phyloP scores from a whole-genome alignment of 1,284 basidiomycete genomes.

The Microbotryum saponariae region DNA sequence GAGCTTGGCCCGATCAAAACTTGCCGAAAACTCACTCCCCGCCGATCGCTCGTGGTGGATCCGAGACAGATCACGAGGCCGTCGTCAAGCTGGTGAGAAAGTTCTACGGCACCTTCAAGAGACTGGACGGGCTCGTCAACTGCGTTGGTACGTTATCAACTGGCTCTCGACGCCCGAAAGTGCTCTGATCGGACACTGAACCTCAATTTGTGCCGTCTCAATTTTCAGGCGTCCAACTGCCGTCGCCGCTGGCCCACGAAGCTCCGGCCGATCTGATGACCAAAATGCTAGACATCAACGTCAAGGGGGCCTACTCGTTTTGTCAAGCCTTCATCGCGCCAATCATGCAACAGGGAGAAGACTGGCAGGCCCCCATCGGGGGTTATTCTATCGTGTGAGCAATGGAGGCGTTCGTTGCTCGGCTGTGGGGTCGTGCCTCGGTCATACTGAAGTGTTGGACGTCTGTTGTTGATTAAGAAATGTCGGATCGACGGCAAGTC shows the following conservation, averaged over 20 bases:
- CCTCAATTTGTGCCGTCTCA: not conserved
- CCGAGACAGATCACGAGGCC: conserved; percentile 10
- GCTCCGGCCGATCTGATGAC: conserved; percentile 6
- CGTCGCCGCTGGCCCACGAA: not conserved
- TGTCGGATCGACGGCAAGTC: conserved; percentile 19
- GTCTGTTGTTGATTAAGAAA: conserved; percentile 5
- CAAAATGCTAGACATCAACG: conserved; percentile 21
- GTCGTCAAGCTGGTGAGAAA: conserved; percentile 26
- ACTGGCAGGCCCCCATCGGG: conserved; percentile 2
- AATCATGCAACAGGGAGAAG: not conserved
- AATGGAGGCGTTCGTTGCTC: not conserved
- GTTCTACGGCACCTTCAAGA: conserved; percentile 23
- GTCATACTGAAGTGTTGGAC: not conserved
- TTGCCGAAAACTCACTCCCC: not conserved
- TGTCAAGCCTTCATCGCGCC: conserved; percentile 17
- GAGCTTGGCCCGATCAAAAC: not conserved
- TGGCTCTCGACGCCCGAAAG: not conserved
- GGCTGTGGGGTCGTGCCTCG: not conserved
- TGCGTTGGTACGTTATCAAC: conserved; percentile 14
- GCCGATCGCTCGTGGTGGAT: not conserved
- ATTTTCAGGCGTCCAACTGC: conserved; percentile 18
- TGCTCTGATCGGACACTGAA: no score
- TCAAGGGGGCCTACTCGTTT: conserved; percentile 17
- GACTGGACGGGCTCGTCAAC: conserved; percentile 30
- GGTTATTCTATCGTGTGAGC: conserved; percentile 25